Evolutionary conservation across 2,329 filamentous ascomycete species (phyloP).

Genomic region (Paradendryphiella salina): DNA sequence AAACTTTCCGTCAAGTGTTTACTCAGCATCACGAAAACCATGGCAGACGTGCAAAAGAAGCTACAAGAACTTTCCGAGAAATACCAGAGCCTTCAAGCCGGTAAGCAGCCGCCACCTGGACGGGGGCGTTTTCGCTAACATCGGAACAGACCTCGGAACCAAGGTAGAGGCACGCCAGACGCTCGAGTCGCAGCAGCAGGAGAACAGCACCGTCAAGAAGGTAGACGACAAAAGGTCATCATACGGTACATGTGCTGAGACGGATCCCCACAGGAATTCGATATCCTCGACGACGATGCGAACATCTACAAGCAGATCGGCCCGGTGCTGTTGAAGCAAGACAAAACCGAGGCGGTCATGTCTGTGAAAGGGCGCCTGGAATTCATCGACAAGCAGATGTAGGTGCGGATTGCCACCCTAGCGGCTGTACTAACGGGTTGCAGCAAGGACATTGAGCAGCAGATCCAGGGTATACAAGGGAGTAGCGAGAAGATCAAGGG

Average conservation of each 20-base stretch:
- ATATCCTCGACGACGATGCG: slow-evolving; percentile 74
- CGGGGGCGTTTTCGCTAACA: slow-evolving; percentile 17
- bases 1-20: slow-evolving; percentile 28
- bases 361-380: slow-evolving; percentile 89
- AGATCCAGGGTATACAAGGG: slow-evolving; percentile 66
- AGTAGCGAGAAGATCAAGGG: slow-evolving; percentile 67
- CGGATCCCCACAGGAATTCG: slow-evolving; percentile 68
- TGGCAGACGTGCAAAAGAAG: slow-evolving; percentile 68
- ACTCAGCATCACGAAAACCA: slow-evolving; percentile 37
- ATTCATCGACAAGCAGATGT: slow-evolving; percentile 95
- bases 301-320: slow-evolving; percentile 96
- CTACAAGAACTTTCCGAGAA: slow-evolving; percentile 85
- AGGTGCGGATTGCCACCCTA: slow-evolving; percentile 40
- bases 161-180: slow-evolving; percentile 81
- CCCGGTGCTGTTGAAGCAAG: slow-evolving; percentile 91
- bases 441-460: slow-evolving; percentile 68
- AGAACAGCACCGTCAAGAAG: slow-evolving; percentile 86
- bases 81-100: slow-evolving; percentile 83
- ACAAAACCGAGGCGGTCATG: slow-evolving; percentile 84
- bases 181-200: slow-evolving; percentile 90
- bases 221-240: slow-evolving; percentile 48
- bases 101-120: slow-evolving; percentile 50
- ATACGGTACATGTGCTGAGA: slow-evolving; percentile 5
- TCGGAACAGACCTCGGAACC: slow-evolving; percentile 71
- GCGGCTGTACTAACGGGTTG: slow-evolving; percentile 4